A percentile compares a stretch with the other conserved stretches of the same genome.
These are phyloP conservation scores for Populus euphratica DNA, from an alignment of 345 rosid genomes.

Conservation along the genomic window DNA sequence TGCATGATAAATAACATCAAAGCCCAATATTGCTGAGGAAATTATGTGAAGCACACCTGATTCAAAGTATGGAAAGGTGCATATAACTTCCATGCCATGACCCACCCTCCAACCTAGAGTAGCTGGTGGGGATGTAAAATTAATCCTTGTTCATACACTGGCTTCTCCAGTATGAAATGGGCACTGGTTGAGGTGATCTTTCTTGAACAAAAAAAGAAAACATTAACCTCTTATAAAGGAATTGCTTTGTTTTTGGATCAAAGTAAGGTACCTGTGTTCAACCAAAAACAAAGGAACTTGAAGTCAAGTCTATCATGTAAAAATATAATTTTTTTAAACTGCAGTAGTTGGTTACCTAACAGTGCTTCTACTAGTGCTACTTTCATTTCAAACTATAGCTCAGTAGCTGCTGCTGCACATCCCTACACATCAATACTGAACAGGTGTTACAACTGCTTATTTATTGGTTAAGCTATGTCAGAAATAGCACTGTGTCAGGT, in stretches of 20 bases:
- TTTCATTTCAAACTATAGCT: neutral
- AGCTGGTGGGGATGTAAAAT: neutral
- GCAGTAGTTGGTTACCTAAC: neutral
- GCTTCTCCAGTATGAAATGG: neutral
- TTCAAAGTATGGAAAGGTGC: conserved; percentile 11
- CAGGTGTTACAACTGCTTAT: neutral
- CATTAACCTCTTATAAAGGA: neutral
- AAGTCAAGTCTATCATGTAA: neutral
- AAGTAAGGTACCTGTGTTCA: neutral
- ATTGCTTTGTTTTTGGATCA: neutral
- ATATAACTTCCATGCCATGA: neutral
- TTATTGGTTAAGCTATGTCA: neutral
- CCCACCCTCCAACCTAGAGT: neutral
- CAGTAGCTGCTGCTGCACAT: neutral
- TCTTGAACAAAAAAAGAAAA: neutral
- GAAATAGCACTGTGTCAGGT: neutral
- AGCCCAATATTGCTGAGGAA: conserved; percentile 8
- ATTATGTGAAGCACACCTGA: conserved; percentile 10
- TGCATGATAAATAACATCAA: conserved; percentile 4
- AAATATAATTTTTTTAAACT: neutral
- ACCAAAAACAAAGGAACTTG: neutral
- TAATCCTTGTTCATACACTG: conserved; percentile 1
- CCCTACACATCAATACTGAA: neutral
- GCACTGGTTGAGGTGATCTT: neutral
- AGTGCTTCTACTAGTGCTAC: neutral